A percentile compares a stretch with the other conserved stretches of the same genome.
These are phyloP conservation scores for Taiozyma sp. DNA, from an alignment of 1,139 yeast genomes.

Conservation along the genomic window DNA sequence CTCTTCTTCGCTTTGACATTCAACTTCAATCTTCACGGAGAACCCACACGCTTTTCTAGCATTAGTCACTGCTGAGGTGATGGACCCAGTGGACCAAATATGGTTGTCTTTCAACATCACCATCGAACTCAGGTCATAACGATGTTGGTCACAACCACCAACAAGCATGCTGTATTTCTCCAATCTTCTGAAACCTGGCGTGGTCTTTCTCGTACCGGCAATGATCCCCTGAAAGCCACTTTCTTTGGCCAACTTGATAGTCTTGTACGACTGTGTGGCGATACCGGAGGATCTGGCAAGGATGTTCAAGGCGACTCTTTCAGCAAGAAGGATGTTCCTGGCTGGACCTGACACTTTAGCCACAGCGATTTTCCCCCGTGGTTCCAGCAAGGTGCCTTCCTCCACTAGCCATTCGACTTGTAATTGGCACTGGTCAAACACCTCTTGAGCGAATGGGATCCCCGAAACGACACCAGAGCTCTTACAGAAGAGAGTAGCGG, in stretches of 20 bases:
- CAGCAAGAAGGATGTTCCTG: slow-evolving; percentile 72
- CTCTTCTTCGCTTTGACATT: slow-evolving; percentile 76
- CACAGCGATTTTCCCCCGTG: slow-evolving; percentile 64
- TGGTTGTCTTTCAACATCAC: slow-evolving; percentile 96
- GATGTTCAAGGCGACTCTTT: slow-evolving; percentile 80
- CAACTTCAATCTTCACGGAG: slow-evolving; percentile 88
- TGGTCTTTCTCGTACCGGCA: slow-evolving; percentile 98
- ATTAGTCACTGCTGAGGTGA: slow-evolving; percentile 71
- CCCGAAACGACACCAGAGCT: slow-evolving; percentile 82
- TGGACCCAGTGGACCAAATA: slow-evolving; percentile 88
- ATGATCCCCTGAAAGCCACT: slow-evolving; percentile 79
- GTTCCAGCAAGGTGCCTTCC: slow-evolving; percentile 64
- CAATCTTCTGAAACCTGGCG: slow-evolving; percentile 84
- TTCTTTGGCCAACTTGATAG: slow-evolving; percentile 58
- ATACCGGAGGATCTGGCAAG: slow-evolving; percentile 84
- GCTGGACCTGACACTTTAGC: slow-evolving; percentile 83
- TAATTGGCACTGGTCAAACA: slow-evolving; percentile 70
- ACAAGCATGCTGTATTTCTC: slow-evolving; percentile 95
- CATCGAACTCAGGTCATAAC: slow-evolving; percentile 91
- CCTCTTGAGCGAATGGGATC: slow-evolving; percentile 85
- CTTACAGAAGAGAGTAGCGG: slow-evolving; percentile 80
- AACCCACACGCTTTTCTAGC: slow-evolving; percentile 87
- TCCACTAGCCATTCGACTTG: slow-evolving; percentile 64
- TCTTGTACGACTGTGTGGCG: slow-evolving; percentile 69
- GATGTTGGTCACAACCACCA: slow-evolving; percentile 91